These are phyloP conservation scores for Cercospora beticola DNA, from an alignment of 2,329 filamentous ascomycete genomes.

Conservation along the genomic window DNA sequence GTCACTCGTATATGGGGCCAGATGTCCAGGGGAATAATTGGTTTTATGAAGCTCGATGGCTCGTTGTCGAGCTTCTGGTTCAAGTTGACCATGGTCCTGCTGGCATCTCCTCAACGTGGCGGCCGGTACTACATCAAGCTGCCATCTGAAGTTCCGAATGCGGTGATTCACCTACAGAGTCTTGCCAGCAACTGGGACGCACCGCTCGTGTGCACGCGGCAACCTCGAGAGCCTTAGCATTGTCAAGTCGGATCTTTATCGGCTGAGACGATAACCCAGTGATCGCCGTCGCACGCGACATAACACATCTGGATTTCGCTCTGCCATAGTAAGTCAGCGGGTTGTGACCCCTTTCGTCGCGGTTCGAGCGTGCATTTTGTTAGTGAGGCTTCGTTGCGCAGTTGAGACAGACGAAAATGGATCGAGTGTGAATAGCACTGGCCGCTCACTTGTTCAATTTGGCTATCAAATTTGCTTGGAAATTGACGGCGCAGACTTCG, in stretches of 20 bases:
- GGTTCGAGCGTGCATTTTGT: no score
- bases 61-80: background rate
- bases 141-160: background rate
- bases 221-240: background rate
- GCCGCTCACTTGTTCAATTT: no score
- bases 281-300: no score
- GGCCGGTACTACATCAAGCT: background rate
- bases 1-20: background rate
- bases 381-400: no score
- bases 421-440: no score
- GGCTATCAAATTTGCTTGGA: no score
- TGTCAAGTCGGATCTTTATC: background rate
- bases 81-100: background rate
- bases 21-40: background rate
- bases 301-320: no score
- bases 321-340: no score
- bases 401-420: no score
- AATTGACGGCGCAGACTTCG: no score
- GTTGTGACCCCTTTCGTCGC: no score
- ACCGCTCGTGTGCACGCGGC: background rate
- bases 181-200: background rate
- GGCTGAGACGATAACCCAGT: background rate
- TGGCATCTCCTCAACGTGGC: background rate
- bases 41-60: background rate
- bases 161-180: background rate